A percentile compares a stretch with the other conserved stretches of the same genome.
Conservation (phyloP, 441 rosid species). For the Rhodomyrtus psidioides region DNA sequence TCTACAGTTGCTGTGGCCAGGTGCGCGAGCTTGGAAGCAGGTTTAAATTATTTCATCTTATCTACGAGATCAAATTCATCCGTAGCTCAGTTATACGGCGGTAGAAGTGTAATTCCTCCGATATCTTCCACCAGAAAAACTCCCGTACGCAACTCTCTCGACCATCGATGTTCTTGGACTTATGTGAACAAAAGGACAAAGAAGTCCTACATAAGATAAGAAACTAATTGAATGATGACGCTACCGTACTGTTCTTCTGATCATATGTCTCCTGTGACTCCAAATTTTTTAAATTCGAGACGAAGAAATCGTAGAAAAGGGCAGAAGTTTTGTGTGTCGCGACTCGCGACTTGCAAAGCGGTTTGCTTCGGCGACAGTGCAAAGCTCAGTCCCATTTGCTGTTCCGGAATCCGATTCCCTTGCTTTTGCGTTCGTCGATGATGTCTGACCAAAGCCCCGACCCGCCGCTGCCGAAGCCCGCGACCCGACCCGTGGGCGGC, state of each 20-base stretch:
- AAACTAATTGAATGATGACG: not conserved
- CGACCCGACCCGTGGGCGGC: conserved; percentile 47
- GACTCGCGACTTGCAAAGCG: not conserved
- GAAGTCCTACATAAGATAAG: not conserved
- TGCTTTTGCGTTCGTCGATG: not conserved
- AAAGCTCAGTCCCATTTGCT: not conserved
- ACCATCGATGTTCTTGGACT: not conserved
- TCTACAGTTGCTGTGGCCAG: not conserved
- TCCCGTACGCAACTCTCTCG: not conserved
- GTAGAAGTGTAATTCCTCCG: not conserved
- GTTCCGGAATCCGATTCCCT: not conserved
- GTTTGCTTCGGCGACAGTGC: too few species aligned
- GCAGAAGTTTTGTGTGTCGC: not conserved
- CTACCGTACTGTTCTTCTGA: not conserved
- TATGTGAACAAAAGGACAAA: not conserved
- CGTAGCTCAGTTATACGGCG: not conserved
- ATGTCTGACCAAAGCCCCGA: conserved; percentile 24
- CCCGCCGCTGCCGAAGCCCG: conserved; percentile 15
- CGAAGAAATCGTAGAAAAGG: not conserved
- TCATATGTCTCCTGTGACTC: not conserved
- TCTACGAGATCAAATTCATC: not conserved
- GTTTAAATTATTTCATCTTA: not conserved
- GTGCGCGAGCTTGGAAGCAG: not conserved
- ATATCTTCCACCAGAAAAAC: not conserved
- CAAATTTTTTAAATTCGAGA: too few species aligned